phyloP scores from a whole-genome alignment of 495 filamentous ascomycete genomes.

The Podospora fimiseda region DNA sequence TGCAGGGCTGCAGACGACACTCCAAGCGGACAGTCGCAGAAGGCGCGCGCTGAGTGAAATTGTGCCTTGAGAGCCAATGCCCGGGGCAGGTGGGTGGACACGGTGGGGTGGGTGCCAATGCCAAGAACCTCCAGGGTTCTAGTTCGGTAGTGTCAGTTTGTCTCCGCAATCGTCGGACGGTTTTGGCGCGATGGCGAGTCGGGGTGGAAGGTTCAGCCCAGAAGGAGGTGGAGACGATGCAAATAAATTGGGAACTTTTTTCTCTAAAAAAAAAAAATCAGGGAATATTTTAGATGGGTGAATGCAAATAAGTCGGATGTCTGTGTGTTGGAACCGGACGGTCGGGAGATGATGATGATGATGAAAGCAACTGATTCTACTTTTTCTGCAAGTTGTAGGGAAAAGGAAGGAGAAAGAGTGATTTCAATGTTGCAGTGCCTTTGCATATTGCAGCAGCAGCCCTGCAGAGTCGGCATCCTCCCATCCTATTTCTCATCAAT shows the following conservation, averaged over 20 bases:
- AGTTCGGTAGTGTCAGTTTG: neutral
- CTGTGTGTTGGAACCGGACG: neutral
- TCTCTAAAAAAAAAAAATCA: neutral
- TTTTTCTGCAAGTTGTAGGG: neutral
- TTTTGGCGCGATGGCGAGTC: constrained; percentile 6
- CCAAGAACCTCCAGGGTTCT: neutral
- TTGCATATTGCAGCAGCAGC: too few species aligned
- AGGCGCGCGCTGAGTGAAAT: constrained; percentile 5
- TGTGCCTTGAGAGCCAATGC: constrained; percentile 3
- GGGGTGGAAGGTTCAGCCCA: constrained; percentile 9
- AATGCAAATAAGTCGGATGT: neutral
- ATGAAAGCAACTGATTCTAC: too few species aligned
- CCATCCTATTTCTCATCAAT: too few species aligned
- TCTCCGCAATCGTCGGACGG: neutral
- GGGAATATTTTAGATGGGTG: neutral
- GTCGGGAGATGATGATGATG: neutral
- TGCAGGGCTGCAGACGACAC: too few species aligned
- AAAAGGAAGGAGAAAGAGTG: neutral
- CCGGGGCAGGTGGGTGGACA: neutral
- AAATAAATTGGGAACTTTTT: neutral
- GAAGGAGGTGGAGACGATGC: neutral
- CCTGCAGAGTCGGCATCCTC: too few species aligned
- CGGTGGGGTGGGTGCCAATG: neutral
- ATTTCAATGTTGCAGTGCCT: neutral
- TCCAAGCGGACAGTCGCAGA: too few species aligned